Conservation (phyloP, 2,329 filamentous ascomycete species). For the Trichoderma semiorbis region DNA sequence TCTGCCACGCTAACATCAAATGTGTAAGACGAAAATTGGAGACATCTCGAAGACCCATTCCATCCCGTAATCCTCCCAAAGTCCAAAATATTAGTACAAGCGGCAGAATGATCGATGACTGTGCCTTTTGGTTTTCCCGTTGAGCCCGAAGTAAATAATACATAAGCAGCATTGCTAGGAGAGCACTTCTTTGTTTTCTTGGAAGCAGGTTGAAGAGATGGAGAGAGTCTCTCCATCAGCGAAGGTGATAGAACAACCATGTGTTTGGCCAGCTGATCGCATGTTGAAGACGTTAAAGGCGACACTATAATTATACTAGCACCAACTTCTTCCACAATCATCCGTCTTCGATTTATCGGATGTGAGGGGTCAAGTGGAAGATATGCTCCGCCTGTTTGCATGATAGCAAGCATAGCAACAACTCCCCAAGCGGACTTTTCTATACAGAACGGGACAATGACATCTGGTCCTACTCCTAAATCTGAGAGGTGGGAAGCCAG, state of each 20-base stretch:
- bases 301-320: constrained; percentile 15
- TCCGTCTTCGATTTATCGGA: constrained; percentile 3
- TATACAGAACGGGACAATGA: constrained; percentile 15
- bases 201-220: background rate
- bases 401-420: constrained; percentile 26
- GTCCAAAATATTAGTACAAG: constrained; percentile 48
- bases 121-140: constrained; percentile 29
- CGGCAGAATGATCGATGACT: constrained; percentile 43
- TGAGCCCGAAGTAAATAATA: constrained; percentile 29
- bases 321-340: constrained; percentile 12
- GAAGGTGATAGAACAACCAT: background rate
- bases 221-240: background rate
- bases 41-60: constrained; percentile 44
- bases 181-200: background rate
- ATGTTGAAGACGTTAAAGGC: background rate
- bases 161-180: constrained; percentile 21
- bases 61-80: constrained; percentile 47
- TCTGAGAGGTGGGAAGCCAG: constrained; percentile 6
- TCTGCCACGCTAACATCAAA: constrained; percentile 45
- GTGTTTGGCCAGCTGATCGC: background rate
- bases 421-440: constrained; percentile 23
- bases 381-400: constrained; percentile 28
- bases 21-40: constrained; percentile 49
- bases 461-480: constrained; percentile 27
- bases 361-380: constrained; percentile 27